Evolutionary conservation across 345 rosid species (phyloP), one percentile per base, ranked within the genome.

Genomic region (Theobroma cacao): DNA sequence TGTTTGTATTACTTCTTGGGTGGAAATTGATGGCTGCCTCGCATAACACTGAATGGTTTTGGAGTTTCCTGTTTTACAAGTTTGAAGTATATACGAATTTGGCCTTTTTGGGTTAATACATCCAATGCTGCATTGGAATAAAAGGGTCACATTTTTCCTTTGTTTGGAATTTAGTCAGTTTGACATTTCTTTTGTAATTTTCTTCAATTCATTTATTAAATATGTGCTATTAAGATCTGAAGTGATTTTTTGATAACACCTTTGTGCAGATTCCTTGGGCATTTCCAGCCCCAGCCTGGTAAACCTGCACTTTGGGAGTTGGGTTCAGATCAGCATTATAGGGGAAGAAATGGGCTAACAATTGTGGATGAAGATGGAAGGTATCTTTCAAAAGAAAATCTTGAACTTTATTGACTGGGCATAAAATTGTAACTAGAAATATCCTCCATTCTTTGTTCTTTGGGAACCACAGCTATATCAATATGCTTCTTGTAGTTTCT

Each of bases 281-380:
- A 90, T 75, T 91, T 92, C 88, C 95, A 83, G 85, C 98, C 96
- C 58, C 93, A 86, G 74, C 81, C 81, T 63, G 94, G 90, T 62
- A 90, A 84, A 80, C 93, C 92, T 77, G 93, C 92, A 20, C 80
- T 90, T 40, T 92, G 98, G 98, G 97, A 97, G 85, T 81, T 90
- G 86, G 87, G 85, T 76, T 89, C 91, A 43, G 91, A 91, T 75
- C 89, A 86, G 80, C 85, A 84, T 67, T 85, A 80, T 69, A 77
- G 81, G 56, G 90, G 87, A 80, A 86, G 83, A 82, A 91, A 85
- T 85, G 96, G 94, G 72, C 90, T 88, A 81, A 89, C 81, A 24
- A 78, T 81, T 80, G 72, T 79, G 40, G 90, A 81, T 38, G 87
- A 91, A 70, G 93, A 92, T 86, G 88, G 83, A 87, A 89, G 94